Evolutionary conservation across 345 rosid genomes (phyloP).

Genomic region (Camelina laxa): DNA sequence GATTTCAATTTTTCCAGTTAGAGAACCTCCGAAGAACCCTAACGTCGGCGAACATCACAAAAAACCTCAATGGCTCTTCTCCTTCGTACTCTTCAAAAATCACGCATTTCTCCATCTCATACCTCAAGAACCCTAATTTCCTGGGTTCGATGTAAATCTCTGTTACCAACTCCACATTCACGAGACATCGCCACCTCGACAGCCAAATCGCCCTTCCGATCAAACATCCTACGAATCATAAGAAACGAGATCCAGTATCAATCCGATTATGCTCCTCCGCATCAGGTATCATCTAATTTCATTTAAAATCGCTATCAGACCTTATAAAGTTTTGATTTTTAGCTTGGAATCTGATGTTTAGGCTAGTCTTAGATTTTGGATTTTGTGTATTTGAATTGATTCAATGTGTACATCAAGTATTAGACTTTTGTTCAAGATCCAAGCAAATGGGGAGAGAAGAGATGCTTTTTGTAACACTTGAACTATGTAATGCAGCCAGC

Average conservation of each 20-base stretch:
- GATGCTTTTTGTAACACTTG: background rate
- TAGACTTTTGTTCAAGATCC: slow-evolving; percentile 13
- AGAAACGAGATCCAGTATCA: slow-evolving; percentile 63
- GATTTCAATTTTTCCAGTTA: background rate
- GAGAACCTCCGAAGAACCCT: slow-evolving; percentile 37
- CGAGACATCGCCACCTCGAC: slow-evolving; percentile 29
- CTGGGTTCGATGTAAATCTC: slow-evolving; percentile 17
- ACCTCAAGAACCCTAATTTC: slow-evolving; percentile 34
- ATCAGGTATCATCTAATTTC: slow-evolving; percentile 45
- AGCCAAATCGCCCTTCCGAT: slow-evolving; percentile 54
- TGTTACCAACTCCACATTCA: slow-evolving; percentile 11
- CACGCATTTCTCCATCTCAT: slow-evolving; percentile 18
- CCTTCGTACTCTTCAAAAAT: slow-evolving; percentile 32
- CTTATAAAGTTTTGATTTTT: background rate
- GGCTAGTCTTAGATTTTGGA: slow-evolving; percentile 1
- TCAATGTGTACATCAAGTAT: background rate
- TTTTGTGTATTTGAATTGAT: background rate
- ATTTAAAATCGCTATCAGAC: background rate
- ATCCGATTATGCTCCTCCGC: slow-evolving; percentile 64
- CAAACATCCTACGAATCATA: slow-evolving; percentile 73
- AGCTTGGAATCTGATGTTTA: background rate
- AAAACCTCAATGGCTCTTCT: slow-evolving; percentile 44
- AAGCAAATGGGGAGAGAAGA: slow-evolving; percentile 17
- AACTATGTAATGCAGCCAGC: slow-evolving; percentile 48
- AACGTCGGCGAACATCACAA: slow-evolving; percentile 20